Conservation (phyloP, 148 eudicot genomes). For the Vaccinium myrtillus region DNA sequence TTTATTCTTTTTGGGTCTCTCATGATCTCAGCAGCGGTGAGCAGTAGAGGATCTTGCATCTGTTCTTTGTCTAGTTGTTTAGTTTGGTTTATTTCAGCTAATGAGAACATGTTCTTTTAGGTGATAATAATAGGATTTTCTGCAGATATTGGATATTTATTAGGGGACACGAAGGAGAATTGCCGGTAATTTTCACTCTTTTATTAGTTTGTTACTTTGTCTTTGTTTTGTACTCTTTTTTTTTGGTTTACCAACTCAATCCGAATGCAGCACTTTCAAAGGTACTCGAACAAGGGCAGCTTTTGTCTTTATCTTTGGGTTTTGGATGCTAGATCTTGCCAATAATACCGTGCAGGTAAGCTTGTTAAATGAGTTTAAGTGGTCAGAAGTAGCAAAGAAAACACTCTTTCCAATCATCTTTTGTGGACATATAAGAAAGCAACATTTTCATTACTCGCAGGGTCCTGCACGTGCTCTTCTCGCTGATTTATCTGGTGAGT, state of each 20-base stretch:
- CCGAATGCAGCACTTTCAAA: conserved; percentile 71
- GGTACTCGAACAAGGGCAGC: conserved; percentile 97
- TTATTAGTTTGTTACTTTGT: neutral
- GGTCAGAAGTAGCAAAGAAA: neutral
- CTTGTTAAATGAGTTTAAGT: conserved; percentile 8
- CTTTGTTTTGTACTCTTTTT: neutral
- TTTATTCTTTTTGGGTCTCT: conserved; percentile 88
- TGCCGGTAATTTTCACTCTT: conserved; percentile 60
- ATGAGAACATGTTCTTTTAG: conserved; percentile 49
- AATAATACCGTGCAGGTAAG: conserved; percentile 95
- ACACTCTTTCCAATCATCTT: neutral
- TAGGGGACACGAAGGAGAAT: conserved; percentile 93
- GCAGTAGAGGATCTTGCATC: conserved; percentile 26
- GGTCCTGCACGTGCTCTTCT: conserved; percentile 99
- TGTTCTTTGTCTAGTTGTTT: conserved; percentile 15
- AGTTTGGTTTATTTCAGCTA: conserved; percentile 29
- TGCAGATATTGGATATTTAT: conserved; percentile 94
- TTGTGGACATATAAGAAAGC: neutral
- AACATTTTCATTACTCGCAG: conserved; percentile 36
- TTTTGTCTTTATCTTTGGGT: conserved; percentile 77
- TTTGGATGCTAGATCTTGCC: conserved; percentile 99
- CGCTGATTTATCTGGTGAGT: conserved; percentile 90
- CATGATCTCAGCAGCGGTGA: conserved; percentile 86
- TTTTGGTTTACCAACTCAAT: conserved; percentile 19
- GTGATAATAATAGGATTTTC: conserved; percentile 96